phyloP scores from a whole-genome alignment of 2,329 filamentous ascomycete species.

The Colletotrichum eleusines region DNA sequence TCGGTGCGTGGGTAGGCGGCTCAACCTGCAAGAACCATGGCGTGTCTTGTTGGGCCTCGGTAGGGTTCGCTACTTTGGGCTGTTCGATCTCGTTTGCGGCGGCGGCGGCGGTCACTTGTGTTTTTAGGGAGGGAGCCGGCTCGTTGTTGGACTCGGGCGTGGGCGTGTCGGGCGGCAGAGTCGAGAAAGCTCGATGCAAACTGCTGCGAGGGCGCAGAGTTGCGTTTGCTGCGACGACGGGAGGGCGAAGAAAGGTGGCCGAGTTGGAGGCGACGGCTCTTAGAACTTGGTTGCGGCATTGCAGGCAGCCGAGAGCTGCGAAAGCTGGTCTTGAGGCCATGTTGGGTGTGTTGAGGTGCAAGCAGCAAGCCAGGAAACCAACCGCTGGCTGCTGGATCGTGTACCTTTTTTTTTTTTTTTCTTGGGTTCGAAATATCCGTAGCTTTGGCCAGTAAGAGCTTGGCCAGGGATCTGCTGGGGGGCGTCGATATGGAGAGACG shows the following conservation, averaged over 20 bases:
- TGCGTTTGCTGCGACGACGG: conserved; percentile 4
- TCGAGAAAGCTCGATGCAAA: conserved; percentile 44
- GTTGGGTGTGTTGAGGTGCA: background rate
- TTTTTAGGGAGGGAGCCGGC: background rate
- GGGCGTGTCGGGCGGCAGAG: conserved; percentile 39
- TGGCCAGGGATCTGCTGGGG: background rate
- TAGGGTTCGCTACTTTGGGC: conserved; percentile 20
- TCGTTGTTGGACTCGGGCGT: background rate
- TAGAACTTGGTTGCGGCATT: conserved; percentile 46
- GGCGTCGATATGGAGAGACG: background rate
- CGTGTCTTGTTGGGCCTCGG: conserved; percentile 52
- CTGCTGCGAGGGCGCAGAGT: conserved; percentile 39
- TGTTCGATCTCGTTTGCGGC: background rate
- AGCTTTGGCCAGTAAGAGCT: conserved; percentile 3
- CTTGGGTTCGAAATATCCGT: background rate
- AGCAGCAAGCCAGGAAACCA: background rate
- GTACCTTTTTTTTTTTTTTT: background rate
- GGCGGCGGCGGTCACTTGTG: background rate
- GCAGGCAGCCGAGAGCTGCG: conserved; percentile 46
- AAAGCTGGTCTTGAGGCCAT: conserved; percentile 45
- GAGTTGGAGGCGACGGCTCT: conserved; percentile 43
- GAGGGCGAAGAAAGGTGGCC: conserved; percentile 15
- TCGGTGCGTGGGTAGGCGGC: conserved; percentile 63
- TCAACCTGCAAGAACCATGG: conserved; percentile 92
- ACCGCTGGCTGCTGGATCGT: background rate